A percentile compares a stretch with the other conserved stretches of the same genome.
Conservation (phyloP, 768 basidiomycete species). For the Inosperma sp. region DNA sequence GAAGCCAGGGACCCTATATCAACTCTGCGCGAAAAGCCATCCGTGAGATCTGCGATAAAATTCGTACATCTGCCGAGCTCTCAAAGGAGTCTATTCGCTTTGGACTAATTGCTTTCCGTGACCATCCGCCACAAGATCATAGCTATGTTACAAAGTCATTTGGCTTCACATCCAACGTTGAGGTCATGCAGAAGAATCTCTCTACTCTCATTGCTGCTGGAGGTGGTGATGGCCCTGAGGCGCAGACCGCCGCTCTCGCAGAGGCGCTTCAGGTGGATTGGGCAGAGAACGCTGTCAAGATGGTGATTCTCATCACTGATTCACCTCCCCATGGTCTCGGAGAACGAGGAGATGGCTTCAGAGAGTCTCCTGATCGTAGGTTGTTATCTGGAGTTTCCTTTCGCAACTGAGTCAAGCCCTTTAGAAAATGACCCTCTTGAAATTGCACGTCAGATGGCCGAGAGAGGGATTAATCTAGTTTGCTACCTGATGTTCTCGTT, state of each 20-base stretch:
- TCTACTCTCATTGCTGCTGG: conserved; percentile 38
- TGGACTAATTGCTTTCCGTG: conserved; percentile 52
- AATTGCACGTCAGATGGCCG: conserved; percentile 41
- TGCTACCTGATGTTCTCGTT: conserved; percentile 13
- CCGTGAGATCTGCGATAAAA: conserved; percentile 45
- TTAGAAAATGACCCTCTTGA: conserved; percentile 30
- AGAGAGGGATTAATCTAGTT: conserved; percentile 49
- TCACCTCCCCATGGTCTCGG: conserved; percentile 58
- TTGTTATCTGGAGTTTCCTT: background rate
- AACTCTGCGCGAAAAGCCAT: conserved; percentile 45
- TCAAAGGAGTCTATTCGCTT: conserved; percentile 41
- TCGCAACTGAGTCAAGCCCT: background rate
- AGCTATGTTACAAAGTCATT: conserved; percentile 48
- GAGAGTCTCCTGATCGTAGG: conserved; percentile 27
- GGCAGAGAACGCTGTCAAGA: conserved; percentile 46
- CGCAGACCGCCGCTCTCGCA: conserved; percentile 51
- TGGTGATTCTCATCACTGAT: conserved; percentile 55
- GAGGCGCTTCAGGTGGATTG: conserved; percentile 46
- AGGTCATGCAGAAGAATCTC: conserved; percentile 39
- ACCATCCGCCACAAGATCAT: conserved; percentile 53
- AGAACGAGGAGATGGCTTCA: conserved; percentile 45
- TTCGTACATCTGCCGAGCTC: conserved; percentile 44
- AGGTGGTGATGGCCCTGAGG: conserved; percentile 55
- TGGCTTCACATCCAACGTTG: conserved; percentile 46
- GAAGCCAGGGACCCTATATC: conserved; percentile 40